phyloP scores from a whole-genome alignment of 2,329 filamentous ascomycete species.

The Hypoxylon sp. region DNA sequence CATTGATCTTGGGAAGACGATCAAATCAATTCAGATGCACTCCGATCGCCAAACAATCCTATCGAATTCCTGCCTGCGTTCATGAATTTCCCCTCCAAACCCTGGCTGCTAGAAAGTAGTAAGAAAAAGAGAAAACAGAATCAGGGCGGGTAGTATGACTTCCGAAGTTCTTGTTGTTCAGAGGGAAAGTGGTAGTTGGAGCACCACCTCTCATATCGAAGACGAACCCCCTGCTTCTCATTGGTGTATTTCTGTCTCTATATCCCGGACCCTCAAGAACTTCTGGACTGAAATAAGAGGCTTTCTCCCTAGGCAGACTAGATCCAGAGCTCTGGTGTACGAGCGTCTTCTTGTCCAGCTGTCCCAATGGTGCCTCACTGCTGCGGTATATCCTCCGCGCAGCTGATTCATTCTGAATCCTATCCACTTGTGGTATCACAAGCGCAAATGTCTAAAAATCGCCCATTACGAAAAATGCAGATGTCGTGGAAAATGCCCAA shows the following conservation, averaged over 20 bases:
- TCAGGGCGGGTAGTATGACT: conserved; percentile 38
- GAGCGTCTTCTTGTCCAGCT: conserved; percentile 37
- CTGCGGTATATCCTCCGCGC: conserved; percentile 45
- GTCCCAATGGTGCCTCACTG: conserved; percentile 41
- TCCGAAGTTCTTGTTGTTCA: conserved; percentile 43
- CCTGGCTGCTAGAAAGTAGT: conserved; percentile 51
- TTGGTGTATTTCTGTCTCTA: conserved; percentile 39
- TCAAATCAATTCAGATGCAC: conserved; percentile 56
- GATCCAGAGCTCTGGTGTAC: conserved; percentile 41
- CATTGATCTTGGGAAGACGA: conserved; percentile 46
- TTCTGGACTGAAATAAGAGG: conserved; percentile 39
- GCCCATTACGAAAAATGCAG: conserved; percentile 47
- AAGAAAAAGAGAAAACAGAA: conserved; percentile 52
- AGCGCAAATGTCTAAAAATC: conserved; percentile 47
- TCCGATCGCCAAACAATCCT: conserved; percentile 55
- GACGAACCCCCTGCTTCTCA: conserved; percentile 37
- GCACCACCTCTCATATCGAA: conserved; percentile 39
- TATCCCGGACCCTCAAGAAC: conserved; percentile 36
- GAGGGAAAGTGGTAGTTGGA: conserved; percentile 34
- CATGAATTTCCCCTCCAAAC: conserved; percentile 52
- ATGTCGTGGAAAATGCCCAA: conserved; percentile 45
- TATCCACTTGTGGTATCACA: conserved; percentile 47
- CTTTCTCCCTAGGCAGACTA: conserved; percentile 33
- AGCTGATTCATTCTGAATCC: conserved; percentile 46
- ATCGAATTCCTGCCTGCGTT: conserved; percentile 55